phyloP scores from a whole-genome alignment of 108 stramenopile genomes.

The Nitzschia sp. region DNA sequence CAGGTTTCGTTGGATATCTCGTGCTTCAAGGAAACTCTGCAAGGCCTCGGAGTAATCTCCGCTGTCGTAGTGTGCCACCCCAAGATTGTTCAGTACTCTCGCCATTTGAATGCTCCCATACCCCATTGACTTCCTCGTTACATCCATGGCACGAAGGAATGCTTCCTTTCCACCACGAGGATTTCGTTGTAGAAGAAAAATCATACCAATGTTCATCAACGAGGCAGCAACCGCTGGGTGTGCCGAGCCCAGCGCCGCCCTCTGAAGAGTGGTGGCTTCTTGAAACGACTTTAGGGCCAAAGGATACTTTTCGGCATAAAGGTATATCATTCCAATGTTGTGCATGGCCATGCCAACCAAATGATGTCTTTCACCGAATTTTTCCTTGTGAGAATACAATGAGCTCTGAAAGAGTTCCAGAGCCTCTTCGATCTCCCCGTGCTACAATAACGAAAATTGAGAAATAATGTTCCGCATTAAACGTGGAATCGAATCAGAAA shows the following conservation, averaged over 20 bases:
- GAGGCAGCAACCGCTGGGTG: constrained; percentile 69
- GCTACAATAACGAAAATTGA: constrained; percentile 1
- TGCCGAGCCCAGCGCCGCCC: constrained; percentile 43
- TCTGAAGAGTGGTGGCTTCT: constrained; percentile 54
- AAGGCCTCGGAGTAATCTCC: constrained; percentile 42
- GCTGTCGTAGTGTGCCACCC: constrained; percentile 64
- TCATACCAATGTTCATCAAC: constrained; percentile 68
- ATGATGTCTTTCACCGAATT: constrained; percentile 57
- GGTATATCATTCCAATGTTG: constrained; percentile 69
- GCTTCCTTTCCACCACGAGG: constrained; percentile 48
- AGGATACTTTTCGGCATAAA: constrained; percentile 45
- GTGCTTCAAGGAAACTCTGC: constrained; percentile 63
- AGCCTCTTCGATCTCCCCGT: constrained; percentile 59
- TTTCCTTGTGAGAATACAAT: constrained; percentile 59
- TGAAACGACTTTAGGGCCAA: constrained; percentile 51
- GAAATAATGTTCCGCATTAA: background rate
- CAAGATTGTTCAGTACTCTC: constrained; percentile 74
- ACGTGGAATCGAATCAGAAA: background rate
- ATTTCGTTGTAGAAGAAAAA: constrained; percentile 53
- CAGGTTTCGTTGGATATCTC: constrained; percentile 54
- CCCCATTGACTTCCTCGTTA: constrained; percentile 49
- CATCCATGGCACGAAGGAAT: constrained; percentile 59
- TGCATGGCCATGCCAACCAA: constrained; percentile 73
- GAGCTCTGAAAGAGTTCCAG: constrained; percentile 67
- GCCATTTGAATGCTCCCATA: constrained; percentile 54